Evolutionary conservation across 2,329 filamentous ascomycete species (phyloP), one percentile per base, ranked within the genome.

Genomic region (Hypomyces rosellus): DNA sequence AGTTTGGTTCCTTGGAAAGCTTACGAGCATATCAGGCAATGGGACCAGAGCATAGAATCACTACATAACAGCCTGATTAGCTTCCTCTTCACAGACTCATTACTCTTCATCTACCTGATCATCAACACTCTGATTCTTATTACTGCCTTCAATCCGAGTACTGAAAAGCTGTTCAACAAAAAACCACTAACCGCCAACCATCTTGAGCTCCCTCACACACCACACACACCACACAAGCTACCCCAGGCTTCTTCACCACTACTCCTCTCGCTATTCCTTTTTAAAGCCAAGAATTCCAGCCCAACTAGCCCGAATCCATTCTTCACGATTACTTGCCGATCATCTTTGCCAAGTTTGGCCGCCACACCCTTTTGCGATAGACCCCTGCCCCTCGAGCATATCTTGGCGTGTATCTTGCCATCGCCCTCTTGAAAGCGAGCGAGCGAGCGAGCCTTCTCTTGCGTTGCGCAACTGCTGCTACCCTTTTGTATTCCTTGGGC

Each of bases 251-350:
- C 22, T 43, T n/a, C n/a, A 40, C 40, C 45, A 16, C 22, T 34
- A 15, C 25, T 34, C 22, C 16, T 37, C 43, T 42, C 16, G 25
- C 25, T 30, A 18, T 34, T 22, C 16, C n/a, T n/a, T 13, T 37
- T 42, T 25, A 45, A 15, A 40, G 18, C 20, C 22, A 43, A 39
- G 46, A 39, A 49, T 52, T 45, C 34, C 46, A 48, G 50, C 50
- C 50, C 18, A 47, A 52, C 46, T 45, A 48, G 25, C 45, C 45
- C 45, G 37, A 45, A 48, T 36, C 34, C 22, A 33, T n/a, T 45
- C 45, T 34, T 45, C 40, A 45, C n/a, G 7, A 38, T 49, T 41
- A 52, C 50, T 52, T 40, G 50, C 39, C 43, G 22, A 47, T 16
- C 46, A 52, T 43, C 42, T 42, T 42, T 47, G 42, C 50, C 50